Evolutionary conservation across 2,329 filamentous ascomycete genomes (phyloP), one percentile per base, ranked within the genome.

Genomic region (Fusarium setosum): DNA sequence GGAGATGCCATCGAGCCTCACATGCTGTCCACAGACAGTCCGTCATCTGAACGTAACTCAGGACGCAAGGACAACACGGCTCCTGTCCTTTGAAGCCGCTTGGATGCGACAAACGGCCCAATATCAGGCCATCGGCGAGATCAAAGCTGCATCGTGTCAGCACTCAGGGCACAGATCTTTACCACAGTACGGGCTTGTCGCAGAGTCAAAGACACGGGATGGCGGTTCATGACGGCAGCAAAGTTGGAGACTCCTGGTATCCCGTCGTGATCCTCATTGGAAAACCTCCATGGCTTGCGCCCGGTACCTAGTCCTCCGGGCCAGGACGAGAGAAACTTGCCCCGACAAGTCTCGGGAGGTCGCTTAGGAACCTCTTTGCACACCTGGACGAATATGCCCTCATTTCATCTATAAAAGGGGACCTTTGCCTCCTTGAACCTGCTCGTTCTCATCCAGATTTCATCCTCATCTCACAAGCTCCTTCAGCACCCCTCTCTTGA

Each of bases 391-490:
- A 24, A 29, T 41, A 48, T 44, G 21, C 5, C 37, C 18, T 56
- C 50, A 37, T 3, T 24, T 38, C 40, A 45, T 53, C 55, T 65
- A 65, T 65, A 64, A 64, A 56, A 53, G 21, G 8, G 11, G 21
- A n/a, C 6, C 24, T 32, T 35, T 44, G 15, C 37, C 45, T 24
- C 17, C 17, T 21, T 6, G 20, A 20, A 42, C 3, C 31, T 15
- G 23, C 34, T 34, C 18, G 10, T 31, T 31, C 23, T 32, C 17
- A 40, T 20, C 32, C 26, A 24, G 34, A 52, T 21, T 31, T 49
- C 17, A 48, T 53, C 37, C 42, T 57, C 49, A 67, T 50, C 64
- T 35, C 49, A 44, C 59, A 55, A 61, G 49, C 40, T 56, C 17
- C 48, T 49, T 48, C 49, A 61, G 52, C 50, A 54, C 21, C 23